Conservation (phyloP, 2,329 filamentous ascomycete genomes). For the Ramularia endophylla region DNA sequence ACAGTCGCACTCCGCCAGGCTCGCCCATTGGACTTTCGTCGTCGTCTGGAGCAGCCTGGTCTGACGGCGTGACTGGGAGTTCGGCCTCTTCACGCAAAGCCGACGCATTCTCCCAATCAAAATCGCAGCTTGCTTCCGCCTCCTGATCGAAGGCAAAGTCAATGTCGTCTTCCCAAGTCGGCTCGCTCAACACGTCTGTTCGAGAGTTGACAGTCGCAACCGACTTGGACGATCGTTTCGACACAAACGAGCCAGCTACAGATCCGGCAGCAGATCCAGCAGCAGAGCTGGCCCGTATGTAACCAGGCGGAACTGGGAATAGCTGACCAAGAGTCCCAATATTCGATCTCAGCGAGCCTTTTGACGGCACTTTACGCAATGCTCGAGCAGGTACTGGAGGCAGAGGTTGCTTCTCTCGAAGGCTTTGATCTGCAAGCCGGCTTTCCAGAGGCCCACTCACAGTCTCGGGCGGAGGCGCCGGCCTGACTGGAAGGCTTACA, state of each 20-base stretch:
- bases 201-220: constrained; percentile 9
- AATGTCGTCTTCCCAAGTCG: constrained; percentile 57
- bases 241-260: constrained; percentile 4
- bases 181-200: constrained; percentile 29
- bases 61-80: constrained; percentile 1
- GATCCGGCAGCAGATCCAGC: background rate
- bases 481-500: constrained; percentile 2
- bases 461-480: constrained; percentile 5
- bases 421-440: constrained; percentile 9
- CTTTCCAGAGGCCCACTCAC: constrained; percentile 5
- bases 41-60: constrained; percentile 11
- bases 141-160: constrained; percentile 58
- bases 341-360: constrained; percentile 6
- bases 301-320: constrained; percentile 8
- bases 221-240: constrained; percentile 13
- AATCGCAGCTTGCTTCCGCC: constrained; percentile 55
- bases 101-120: constrained; percentile 46
- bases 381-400: constrained; percentile 8
- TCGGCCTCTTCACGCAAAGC: constrained; percentile 9
- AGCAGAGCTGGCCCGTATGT: constrained; percentile 1
- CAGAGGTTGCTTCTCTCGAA: constrained; percentile 13
- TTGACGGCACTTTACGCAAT: constrained; percentile 7
- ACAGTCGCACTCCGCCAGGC: constrained; percentile 17
- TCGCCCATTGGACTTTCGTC: constrained; percentile 7
- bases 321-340: constrained; percentile 5